Evolutionary conservation across 768 basidiomycete species (phyloP), one percentile per base, ranked within the genome.

Genomic region (Auriscalpium orientale): DNA sequence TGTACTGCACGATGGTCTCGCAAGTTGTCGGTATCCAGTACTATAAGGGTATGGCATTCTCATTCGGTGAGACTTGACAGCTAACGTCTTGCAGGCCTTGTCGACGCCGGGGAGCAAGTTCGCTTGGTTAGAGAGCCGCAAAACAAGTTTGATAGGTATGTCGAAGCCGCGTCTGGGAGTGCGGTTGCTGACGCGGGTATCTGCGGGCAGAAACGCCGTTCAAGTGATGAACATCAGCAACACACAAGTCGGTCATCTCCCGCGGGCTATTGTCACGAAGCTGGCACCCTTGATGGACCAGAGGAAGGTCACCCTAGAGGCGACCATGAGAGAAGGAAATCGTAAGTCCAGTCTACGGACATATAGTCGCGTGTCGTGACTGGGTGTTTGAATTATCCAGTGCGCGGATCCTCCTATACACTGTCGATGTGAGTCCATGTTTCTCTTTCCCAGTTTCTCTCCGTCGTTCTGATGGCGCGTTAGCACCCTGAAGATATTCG

Each of bases 11-110:
- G 13, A 51, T 84, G 64, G 67, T 68, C 3, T 79, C 85, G 0
- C 83, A 79, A 48, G 80, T 91, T 10, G 92, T 94, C 0, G 92
- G 92, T 0, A 74, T 94, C 13, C 89, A 91, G 65, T 91, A 94
- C 64, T 94, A 94, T 65, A 74, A 74, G 65, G 87, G 87, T 81
- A 36, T 1, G 68, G 60, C 8, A 18, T 18, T n/a, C 36, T 2
- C 49, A 51, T 34, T 48, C n/a, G 4, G 35, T 22, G 52, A 22
- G 11, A 7, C 43, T 36, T 18, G 4, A 51, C 33, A 40, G 28
- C 28, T 36, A 10, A 15, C 8, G 46, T 49, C 5, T 54, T 28
- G 49, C 55, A 83, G 92, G 91, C 34, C 64, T 94, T 53, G 92
- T 93, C 38, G 89, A 84, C 15, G 68, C 80, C 2, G 89, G 87